Evolutionary conservation across 1,284 basidiomycete genomes (phyloP).

Genomic region (Trichosporon sp.): DNA sequence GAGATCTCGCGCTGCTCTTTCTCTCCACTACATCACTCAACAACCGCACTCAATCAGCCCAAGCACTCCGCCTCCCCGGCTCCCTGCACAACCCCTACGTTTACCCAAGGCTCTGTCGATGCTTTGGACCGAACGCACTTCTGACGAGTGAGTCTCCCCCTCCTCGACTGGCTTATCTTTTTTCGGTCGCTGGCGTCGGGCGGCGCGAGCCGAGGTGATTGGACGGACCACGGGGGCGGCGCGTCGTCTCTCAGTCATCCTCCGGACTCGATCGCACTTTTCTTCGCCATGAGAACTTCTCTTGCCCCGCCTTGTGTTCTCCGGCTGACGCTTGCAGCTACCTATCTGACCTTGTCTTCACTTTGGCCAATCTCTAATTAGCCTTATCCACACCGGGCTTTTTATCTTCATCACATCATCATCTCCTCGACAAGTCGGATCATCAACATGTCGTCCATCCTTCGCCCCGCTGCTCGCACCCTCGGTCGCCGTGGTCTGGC

Average conservation of each 20-base stretch:
- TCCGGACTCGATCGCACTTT: neutral
- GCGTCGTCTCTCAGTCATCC: neutral
- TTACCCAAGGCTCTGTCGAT: slow-evolving; percentile 23
- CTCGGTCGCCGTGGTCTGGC: slow-evolving; percentile 21
- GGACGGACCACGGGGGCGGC: neutral
- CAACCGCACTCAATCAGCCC: neutral
- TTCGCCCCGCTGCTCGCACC: slow-evolving; percentile 16
- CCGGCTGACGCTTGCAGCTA: slow-evolving; percentile 29
- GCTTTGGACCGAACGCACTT: slow-evolving; percentile 48
- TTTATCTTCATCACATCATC: neutral
- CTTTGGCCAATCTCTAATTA: slow-evolving; percentile 33
- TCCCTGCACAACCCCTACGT: slow-evolving; percentile 1
- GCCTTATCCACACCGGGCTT: slow-evolving; percentile 4
- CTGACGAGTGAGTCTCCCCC: slow-evolving; percentile 47
- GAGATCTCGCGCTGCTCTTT: neutral
- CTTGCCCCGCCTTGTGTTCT: neutral
- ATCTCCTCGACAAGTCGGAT: slow-evolving; percentile 6
- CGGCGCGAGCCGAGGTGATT: neutral
- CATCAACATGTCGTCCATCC: slow-evolving; percentile 21
- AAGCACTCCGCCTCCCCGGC: neutral
- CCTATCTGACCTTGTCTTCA: slow-evolving; percentile 48
- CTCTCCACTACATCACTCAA: slow-evolving; percentile 1
- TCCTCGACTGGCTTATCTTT: neutral
- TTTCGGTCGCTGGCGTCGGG: neutral
- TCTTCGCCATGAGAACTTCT: neutral